Conservation (phyloP, 306 rosid genomes). For the Parietaria judaica region DNA sequence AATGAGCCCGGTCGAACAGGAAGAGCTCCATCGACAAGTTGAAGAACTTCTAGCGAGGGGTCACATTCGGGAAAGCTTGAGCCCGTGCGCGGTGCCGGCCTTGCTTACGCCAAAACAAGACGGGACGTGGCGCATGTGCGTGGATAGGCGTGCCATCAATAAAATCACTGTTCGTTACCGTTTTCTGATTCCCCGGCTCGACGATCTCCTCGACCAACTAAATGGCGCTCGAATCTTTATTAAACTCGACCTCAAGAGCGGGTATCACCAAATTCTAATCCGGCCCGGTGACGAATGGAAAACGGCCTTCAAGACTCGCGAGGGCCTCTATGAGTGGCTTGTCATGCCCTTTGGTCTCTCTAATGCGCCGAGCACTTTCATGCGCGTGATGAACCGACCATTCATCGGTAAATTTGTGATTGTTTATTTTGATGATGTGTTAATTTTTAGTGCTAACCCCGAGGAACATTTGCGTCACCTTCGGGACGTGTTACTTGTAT, state of each 20-base stretch:
- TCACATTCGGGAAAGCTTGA: background rate
- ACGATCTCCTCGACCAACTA: too few relatives aligned
- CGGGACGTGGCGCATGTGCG: background rate
- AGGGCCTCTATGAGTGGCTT: too few relatives aligned
- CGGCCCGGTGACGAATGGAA: too few relatives aligned
- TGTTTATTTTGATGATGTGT: too few relatives aligned
- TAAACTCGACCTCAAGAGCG: background rate
- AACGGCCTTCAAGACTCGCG: too few relatives aligned
- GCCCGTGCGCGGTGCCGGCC: background rate
- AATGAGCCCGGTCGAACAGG: background rate
- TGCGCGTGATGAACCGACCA: too few relatives aligned
- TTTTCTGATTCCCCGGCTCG: background rate
- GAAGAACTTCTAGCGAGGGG: background rate
- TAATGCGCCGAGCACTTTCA: too few relatives aligned
- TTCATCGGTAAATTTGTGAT: too few relatives aligned
- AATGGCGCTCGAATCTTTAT: background rate
- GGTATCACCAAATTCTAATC: background rate
- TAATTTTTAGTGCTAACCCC: too few relatives aligned
- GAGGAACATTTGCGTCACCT: too few relatives aligned
- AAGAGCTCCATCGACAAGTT: background rate
- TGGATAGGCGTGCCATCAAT: background rate
- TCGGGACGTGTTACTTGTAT: too few relatives aligned
- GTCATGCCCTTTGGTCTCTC: too few relatives aligned
- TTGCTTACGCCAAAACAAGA: background rate
- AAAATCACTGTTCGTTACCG: background rate